These are phyloP conservation scores for Paramecium primaurelia DNA, from an alignment of 73 alveolate genomes.

Conservation along the genomic window DNA sequence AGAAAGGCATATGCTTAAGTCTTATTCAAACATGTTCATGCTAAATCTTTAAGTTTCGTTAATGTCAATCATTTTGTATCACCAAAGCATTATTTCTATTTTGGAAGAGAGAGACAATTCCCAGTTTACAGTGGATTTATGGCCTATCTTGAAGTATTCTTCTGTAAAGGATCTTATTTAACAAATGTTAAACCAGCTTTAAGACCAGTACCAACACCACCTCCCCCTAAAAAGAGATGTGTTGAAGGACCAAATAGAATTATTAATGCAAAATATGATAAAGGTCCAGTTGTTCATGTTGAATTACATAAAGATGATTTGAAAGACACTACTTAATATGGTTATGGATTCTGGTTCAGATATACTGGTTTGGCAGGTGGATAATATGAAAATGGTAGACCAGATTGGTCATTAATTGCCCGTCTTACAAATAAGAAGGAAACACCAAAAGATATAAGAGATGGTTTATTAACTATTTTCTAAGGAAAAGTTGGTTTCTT, in stretches of 20 bases:
- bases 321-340: slow-evolving; percentile 27
- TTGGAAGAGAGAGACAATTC: slow-evolving; percentile 29
- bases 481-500: slow-evolving; percentile 2
- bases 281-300: slow-evolving; percentile 29
- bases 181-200: not conserved
- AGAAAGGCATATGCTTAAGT: slow-evolving; percentile 52
- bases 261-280: not conserved
- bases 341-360: slow-evolving; percentile 37
- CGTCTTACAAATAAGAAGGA: not conserved
- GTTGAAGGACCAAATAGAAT: slow-evolving; percentile 30
- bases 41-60: not conserved
- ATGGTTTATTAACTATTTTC: slow-evolving; percentile 16
- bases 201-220: not conserved
- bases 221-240: slow-evolving; percentile 10
- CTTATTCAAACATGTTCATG: slow-evolving; percentile 21
- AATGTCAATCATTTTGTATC: slow-evolving; percentile 4
- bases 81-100: slow-evolving; percentile 15
- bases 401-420: slow-evolving; percentile 28
- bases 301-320: slow-evolving; percentile 28
- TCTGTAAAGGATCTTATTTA: slow-evolving; percentile 7
- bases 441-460: slow-evolving; percentile 6
- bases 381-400: not conserved
- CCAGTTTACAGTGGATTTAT: not conserved
- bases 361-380: not conserved
- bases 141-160: slow-evolving; percentile 10